A percentile compares a stretch with the other conserved stretches of the same genome.
Conservation (phyloP, 2,329 filamentous ascomycete genomes). For the Neoascochyta sp. region DNA sequence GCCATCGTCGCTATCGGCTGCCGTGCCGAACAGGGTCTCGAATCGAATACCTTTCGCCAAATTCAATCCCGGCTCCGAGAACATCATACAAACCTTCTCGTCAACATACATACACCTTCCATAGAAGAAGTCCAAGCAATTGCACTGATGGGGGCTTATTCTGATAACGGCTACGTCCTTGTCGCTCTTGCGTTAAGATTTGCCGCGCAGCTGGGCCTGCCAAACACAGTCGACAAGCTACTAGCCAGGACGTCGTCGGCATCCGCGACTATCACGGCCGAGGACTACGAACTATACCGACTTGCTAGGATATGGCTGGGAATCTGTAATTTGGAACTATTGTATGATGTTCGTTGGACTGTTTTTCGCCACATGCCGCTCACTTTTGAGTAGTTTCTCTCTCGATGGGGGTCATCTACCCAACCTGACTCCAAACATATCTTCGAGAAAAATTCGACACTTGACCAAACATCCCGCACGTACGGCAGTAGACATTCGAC, state of each 20-base stretch:
- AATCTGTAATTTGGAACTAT: constrained; percentile 51
- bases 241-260: constrained; percentile 27
- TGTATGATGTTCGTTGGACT: constrained; percentile 14
- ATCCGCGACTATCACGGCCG: too few relatives aligned
- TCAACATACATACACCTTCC: constrained; percentile 39
- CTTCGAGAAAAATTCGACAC: constrained; percentile 45
- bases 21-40: constrained; percentile 45
- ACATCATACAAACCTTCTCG: constrained; percentile 47
- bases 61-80: constrained; percentile 31
- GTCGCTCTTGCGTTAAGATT: constrained; percentile 51
- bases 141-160: constrained; percentile 52
- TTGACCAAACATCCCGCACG: constrained; percentile 44
- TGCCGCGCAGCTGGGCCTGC: constrained; percentile 49
- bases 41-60: constrained; percentile 37
- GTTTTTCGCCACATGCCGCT: not conserved
- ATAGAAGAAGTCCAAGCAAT: constrained; percentile 53
- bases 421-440: constrained; percentile 35
- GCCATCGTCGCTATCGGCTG: constrained; percentile 53
- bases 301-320: constrained; percentile 50
- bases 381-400: constrained; percentile 34
- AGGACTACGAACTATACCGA: constrained; percentile 35
- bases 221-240: constrained; percentile 39
- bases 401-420: constrained; percentile 47
- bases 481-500: constrained; percentile 49
- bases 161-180: constrained; percentile 50